Percentiles rank a stretch among this genome's conserved stretches.
Evolutionary conservation across 768 basidiomycete genomes (phyloP).

Genomic region (Paxillus involutus): DNA sequence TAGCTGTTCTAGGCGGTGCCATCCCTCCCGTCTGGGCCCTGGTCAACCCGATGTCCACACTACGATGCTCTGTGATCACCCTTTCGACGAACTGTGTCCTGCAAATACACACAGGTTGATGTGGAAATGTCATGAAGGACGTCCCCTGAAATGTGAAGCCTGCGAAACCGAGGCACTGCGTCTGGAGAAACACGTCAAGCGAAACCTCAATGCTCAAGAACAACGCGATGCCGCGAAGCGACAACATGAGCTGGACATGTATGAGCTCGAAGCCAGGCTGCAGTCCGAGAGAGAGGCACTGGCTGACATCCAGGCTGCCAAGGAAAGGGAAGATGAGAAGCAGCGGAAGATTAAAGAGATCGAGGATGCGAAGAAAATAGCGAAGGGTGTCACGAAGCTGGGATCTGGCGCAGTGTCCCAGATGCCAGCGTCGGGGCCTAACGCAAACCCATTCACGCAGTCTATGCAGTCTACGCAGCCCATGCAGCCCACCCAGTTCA

Average conservation of each 20-base stretch:
- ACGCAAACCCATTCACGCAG: background rate
- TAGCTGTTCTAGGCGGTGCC: conserved; percentile 59
- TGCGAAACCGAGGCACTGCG: conserved; percentile 47
- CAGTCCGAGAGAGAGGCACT: conserved; percentile 28
- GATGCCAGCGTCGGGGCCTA: background rate
- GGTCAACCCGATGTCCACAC: conserved; percentile 28
- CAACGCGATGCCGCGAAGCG: conserved; percentile 44
- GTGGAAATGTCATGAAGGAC: conserved; percentile 44
- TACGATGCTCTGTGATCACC: conserved; percentile 41
- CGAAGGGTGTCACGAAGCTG: conserved; percentile 5
- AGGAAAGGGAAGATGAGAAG: conserved; percentile 36
- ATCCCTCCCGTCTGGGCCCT: conserved; percentile 52
- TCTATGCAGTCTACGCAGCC: background rate
- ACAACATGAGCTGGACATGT: conserved; percentile 41
- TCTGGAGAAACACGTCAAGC: conserved; percentile 39
- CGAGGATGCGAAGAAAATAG: conserved; percentile 24
- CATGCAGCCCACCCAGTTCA: too few relatives aligned
- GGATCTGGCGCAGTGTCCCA: background rate
- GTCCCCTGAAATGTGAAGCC: conserved; percentile 37
- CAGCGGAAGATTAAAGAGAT: conserved; percentile 46
- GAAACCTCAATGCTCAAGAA: conserved; percentile 41
- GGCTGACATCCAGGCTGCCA: conserved; percentile 35
- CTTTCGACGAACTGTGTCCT: conserved; percentile 39
- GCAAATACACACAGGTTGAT: conserved; percentile 40
- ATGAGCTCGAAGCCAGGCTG: conserved; percentile 41